These are phyloP conservation scores for grape (Vitis vinifera) DNA, from an alignment of 164 flowering plant species.

Conservation along the genomic window DNA sequence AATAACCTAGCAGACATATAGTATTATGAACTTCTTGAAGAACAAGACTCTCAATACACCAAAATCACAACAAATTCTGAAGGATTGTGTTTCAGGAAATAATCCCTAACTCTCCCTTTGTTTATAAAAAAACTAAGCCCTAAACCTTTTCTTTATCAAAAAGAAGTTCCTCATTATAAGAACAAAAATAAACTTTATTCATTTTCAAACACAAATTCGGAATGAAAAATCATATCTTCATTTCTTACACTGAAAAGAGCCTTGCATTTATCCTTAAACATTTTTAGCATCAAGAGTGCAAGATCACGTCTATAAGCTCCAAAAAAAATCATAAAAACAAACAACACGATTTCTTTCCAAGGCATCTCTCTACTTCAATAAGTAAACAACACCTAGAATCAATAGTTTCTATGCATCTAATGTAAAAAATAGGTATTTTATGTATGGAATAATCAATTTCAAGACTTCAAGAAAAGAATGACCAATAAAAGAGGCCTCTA, in stretches of 20 bases:
- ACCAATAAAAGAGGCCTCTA: conserved; percentile 8
- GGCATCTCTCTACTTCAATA: conserved; percentile 24
- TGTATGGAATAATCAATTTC: conserved; percentile 1
- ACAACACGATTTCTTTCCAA: conserved; percentile 19
- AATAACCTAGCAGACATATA: no score
- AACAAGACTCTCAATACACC: no score
- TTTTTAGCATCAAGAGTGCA: conserved; percentile 14
- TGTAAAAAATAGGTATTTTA: conserved; percentile 1
- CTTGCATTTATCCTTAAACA: conserved; percentile 21
- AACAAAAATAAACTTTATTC: no score
- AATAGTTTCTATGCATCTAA: conserved; percentile 18
- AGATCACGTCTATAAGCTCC: conserved; percentile 23
- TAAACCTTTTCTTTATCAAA: no score
- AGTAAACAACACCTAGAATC: conserved; percentile 29
- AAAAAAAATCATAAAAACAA: conserved; percentile 20
- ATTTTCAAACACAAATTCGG: not conserved
- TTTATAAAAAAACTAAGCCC: no score
- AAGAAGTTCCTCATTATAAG: no score
- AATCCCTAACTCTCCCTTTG: no score
- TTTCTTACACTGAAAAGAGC: conserved; percentile 33
- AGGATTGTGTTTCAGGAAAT: no score
- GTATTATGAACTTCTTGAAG: no score
- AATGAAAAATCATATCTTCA: not conserved
- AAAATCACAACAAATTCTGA: no score
- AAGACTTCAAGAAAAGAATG: conserved; percentile 29